phyloP scores from a whole-genome alignment of 148 eudicot species.

The Rheum nobile region DNA sequence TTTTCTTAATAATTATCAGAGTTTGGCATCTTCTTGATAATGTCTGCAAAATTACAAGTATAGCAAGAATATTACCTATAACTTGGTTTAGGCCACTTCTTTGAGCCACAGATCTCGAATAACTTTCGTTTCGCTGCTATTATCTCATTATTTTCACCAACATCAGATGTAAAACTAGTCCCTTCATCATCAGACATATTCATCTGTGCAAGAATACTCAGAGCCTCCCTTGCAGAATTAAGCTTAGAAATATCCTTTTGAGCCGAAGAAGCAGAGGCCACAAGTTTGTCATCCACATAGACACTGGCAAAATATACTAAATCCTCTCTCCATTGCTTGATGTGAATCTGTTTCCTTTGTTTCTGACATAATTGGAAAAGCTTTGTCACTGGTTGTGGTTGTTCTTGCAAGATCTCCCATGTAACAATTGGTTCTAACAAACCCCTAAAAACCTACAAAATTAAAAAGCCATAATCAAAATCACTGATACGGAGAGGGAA shows the following conservation, averaged over 20 bases:
- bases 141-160: slow-evolving; percentile 33
- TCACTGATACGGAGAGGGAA: neutral
- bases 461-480: neutral
- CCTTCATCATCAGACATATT: neutral
- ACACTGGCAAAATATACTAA: slow-evolving; percentile 41
- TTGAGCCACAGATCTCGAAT: slow-evolving; percentile 48
- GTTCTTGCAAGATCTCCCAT: slow-evolving; percentile 40
- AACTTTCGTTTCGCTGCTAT: slow-evolving; percentile 61
- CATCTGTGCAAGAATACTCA: slow-evolving; percentile 21
- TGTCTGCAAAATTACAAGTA: slow-evolving; percentile 1
- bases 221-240: slow-evolving; percentile 58
- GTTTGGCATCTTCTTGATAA: neutral
- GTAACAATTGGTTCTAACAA: slow-evolving; percentile 63
- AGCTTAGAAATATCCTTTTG: slow-evolving; percentile 59
- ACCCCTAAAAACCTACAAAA: slow-evolving; percentile 35
- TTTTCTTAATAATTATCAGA: neutral
- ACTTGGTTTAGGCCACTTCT: slow-evolving; percentile 56
- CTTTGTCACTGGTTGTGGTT: slow-evolving; percentile 69
- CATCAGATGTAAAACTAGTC: slow-evolving; percentile 10
- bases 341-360: slow-evolving; percentile 47
- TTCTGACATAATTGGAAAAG: slow-evolving; percentile 62
- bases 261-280: slow-evolving; percentile 39
- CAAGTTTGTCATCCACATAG: slow-evolving; percentile 38
- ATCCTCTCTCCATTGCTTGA: slow-evolving; percentile 28
- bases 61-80: slow-evolving; percentile 35